Evolutionary conservation across 2,329 filamentous ascomycete genomes (phyloP), one percentile per base, ranked within the genome.

Genomic region (Pseudopithomyces maydicus): DNA sequence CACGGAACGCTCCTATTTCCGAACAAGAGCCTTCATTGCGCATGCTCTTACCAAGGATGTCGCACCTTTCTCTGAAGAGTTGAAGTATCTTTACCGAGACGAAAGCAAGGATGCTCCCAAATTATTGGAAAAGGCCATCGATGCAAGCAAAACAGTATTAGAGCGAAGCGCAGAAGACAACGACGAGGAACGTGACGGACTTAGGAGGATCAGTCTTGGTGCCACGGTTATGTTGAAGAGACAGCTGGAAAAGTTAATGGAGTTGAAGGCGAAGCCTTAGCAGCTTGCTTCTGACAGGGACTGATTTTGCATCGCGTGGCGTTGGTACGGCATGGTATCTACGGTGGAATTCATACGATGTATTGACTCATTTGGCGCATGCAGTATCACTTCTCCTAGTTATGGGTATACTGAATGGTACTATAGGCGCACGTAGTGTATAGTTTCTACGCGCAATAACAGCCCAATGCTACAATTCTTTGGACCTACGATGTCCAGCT

Each of bases 1-100:
- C 57, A 82, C 79, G 0, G 84, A 86, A 60, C 81, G 81, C 48
- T 80, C 81, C 1, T 85, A 83, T 56, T 80, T 85, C 51, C 77
- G 82, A 51, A 78, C 82, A 0, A 73, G 82, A 11, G 78, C 72
- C 1, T 86, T 85, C 64, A 81, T 85, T 47, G 74, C 79, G 29
- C 74, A 79, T 46, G 79, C 80, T 3, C 68, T 85, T 0, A 71
- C 70, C 19, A 66, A 77, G 10, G 71, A 74, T 0, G 68, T 82
- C 1, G 61, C 62, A 4, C 84, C 81, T 0, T 73, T 87, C 41
- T 76, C 79, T 36, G 77, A 83, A 33, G 79, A 85, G n/a, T 64
- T 88, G 17, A 62, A 74, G 0, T 86, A 81, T 76, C 64, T 85
- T 2, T 88, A 87, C 61, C 65, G 78, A 54, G 61, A 64, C 26